phyloP scores from a whole-genome alignment of 1,284 basidiomycete species.

The Ceratobasidium sp. region DNA sequence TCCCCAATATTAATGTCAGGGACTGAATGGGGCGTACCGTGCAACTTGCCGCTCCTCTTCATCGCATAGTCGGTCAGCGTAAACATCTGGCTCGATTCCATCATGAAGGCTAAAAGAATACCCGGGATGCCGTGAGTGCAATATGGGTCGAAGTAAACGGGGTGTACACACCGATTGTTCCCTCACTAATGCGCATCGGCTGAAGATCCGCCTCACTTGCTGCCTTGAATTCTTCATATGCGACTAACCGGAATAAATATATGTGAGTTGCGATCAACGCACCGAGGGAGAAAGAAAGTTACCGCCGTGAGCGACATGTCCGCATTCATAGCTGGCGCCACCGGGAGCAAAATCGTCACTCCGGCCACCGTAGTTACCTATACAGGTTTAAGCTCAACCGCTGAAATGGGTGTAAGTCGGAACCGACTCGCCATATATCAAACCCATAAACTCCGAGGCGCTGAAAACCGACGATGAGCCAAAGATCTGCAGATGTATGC shows the following conservation, averaged over 20 bases:
- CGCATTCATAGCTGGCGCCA: conserved; percentile 62
- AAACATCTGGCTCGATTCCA: conserved; percentile 67
- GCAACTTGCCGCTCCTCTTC: conserved; percentile 62
- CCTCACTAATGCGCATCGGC: conserved; percentile 62
- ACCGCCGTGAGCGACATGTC: conserved; percentile 42
- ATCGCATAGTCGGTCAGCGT: conserved; percentile 69
- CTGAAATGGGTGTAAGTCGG: background rate
- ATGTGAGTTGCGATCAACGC: background rate
- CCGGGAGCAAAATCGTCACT: conserved; percentile 66
- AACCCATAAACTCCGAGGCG: conserved; percentile 63
- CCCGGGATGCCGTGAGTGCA: background rate
- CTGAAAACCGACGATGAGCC: background rate
- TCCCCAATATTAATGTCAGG: background rate
- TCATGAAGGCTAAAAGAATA: conserved; percentile 62
- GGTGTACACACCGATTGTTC: conserved; percentile 58
- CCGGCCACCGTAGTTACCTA: conserved; percentile 60
- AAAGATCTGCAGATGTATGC: conserved; percentile 5
- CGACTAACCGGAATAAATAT: conserved; percentile 51
- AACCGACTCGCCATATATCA: conserved; percentile 58
- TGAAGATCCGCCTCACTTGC: conserved; percentile 60
- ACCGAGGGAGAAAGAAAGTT: background rate
- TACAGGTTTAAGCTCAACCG: background rate
- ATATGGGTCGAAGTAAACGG: background rate
- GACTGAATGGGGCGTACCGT: conserved; percentile 54
- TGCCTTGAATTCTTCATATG: conserved; percentile 63